These are phyloP conservation scores for Suillus ampliporus DNA, from an alignment of 768 basidiomycete genomes.

Conservation along the genomic window DNA sequence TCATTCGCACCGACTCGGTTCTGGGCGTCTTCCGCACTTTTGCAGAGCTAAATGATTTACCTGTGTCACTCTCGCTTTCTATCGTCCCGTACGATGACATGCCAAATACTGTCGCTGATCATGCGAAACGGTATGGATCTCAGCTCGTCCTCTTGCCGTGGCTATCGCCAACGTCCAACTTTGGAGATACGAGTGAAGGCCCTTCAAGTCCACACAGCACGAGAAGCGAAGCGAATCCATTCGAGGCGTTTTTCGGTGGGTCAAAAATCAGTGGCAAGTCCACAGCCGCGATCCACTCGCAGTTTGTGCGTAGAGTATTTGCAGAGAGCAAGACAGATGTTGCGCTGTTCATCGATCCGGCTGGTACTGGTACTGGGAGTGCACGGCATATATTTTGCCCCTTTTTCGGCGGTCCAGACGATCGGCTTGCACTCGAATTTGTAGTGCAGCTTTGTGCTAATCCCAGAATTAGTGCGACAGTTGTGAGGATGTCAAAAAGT, in stretches of 20 bases:
- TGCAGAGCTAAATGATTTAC: slow-evolving; percentile 68
- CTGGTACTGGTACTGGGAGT: slow-evolving; percentile 33
- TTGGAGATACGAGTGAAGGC: slow-evolving; percentile 36
- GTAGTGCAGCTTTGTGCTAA: slow-evolving; percentile 80
- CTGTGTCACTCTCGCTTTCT: slow-evolving; percentile 70
- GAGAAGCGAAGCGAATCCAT: slow-evolving; percentile 57
- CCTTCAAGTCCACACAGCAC: slow-evolving; percentile 19
- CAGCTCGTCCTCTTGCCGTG: slow-evolving; percentile 89
- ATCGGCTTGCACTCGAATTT: slow-evolving; percentile 82
- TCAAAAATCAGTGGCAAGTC: slow-evolving; percentile 52
- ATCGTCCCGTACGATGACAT: slow-evolving; percentile 82
- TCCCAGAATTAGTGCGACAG: slow-evolving; percentile 68
- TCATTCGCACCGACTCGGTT: slow-evolving; percentile 74
- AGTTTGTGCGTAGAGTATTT: slow-evolving; percentile 87
- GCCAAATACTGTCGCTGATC: slow-evolving; percentile 64
- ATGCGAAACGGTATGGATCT: slow-evolving; percentile 58
- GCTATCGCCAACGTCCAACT: slow-evolving; percentile 51
- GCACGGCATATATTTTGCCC: slow-evolving; percentile 77
- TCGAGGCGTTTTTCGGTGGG: slow-evolving; percentile 78
- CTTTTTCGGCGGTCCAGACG: slow-evolving; percentile 95
- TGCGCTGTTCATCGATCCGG: slow-evolving; percentile 85
- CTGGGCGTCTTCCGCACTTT: slow-evolving; percentile 80
- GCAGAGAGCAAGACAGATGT: slow-evolving; percentile 74
- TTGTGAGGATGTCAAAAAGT: slow-evolving; percentile 62
- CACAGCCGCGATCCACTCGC: slow-evolving; percentile 68